Percentiles rank a stretch among this genome's conserved stretches.
Conservation (phyloP, 169 alveolate species). For the Plasmodium malariae region DNA sequence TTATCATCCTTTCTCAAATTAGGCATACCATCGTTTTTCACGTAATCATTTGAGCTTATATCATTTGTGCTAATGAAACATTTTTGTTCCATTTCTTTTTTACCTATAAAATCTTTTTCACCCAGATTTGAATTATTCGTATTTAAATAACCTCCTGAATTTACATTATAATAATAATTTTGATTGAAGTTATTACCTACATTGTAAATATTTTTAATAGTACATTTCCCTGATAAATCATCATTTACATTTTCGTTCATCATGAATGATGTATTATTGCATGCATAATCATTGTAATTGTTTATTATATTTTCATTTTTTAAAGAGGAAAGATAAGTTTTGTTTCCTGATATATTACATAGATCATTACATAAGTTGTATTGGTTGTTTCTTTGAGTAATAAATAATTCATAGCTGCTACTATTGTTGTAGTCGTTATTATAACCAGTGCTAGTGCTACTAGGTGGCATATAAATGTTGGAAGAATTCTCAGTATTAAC, state of each 20-base stretch:
- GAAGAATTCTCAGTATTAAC: not conserved
- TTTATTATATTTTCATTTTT: constrained; percentile 4
- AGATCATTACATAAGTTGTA: not conserved
- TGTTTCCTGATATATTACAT: not conserved
- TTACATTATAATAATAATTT: constrained; percentile 7
- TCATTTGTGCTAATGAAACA: not conserved
- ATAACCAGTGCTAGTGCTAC: not conserved
- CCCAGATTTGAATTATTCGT: not conserved
- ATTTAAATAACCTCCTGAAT: constrained; percentile 5
- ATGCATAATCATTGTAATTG: not conserved
- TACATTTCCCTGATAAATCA: not conserved
- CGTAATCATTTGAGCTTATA: not conserved
- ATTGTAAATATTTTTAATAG: not conserved
- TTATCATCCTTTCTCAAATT: not conserved
- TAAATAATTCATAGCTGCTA: not conserved
- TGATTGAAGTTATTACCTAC: not conserved
- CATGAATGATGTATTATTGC: constrained; percentile 3
- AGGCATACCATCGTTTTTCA: not conserved
- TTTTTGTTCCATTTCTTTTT: constrained; percentile 1
- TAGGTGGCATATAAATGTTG: not conserved
- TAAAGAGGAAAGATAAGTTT: not conserved
- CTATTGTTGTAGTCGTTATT: not conserved
- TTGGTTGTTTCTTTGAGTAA: not conserved
- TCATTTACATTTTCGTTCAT: constrained; percentile 22
- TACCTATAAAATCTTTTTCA: constrained; percentile 10